These are phyloP conservation scores for Diaporthe capsici DNA, from an alignment of 2,329 filamentous ascomycete species.

Conservation along the genomic window DNA sequence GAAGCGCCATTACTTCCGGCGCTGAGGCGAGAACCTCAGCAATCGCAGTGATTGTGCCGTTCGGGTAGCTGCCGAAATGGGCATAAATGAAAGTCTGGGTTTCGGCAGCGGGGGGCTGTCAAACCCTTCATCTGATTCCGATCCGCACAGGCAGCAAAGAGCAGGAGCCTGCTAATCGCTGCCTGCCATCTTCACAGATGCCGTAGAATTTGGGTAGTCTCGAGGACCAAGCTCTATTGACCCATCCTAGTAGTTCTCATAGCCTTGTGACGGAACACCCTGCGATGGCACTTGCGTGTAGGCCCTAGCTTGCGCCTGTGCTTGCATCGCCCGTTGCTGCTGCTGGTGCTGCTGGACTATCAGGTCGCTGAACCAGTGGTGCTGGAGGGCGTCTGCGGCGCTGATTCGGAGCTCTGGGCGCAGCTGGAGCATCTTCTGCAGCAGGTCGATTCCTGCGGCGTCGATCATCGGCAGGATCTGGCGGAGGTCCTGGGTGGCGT, in stretches of 20 bases:
- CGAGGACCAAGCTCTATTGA: constrained; percentile 20
- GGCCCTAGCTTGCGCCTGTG: constrained; percentile 52
- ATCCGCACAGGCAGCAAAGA: neutral
- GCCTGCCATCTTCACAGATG: neutral
- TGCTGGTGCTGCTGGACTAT: constrained; percentile 69
- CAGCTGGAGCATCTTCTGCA: constrained; percentile 92
- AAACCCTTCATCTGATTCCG: neutral
- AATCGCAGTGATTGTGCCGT: neutral
- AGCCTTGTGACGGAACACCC: constrained; percentile 54
- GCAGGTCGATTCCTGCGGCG: constrained; percentile 84
- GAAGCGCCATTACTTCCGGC: neutral
- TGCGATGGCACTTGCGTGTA: constrained; percentile 47
- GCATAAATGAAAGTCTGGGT: constrained; percentile 29
- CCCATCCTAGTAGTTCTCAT: constrained; percentile 46
- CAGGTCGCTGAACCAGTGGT: constrained; percentile 92
- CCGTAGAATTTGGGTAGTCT: neutral
- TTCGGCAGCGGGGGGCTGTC: neutral
- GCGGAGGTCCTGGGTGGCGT: constrained; percentile 90
- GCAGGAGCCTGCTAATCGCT: neutral
- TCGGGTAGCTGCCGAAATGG: neutral
- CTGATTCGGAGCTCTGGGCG: constrained; percentile 92
- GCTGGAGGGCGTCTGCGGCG: constrained; percentile 86
- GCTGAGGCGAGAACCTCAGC: neutral
- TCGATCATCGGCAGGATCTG: constrained; percentile 93
- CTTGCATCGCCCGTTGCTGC: constrained; percentile 52